A percentile compares a stretch with the other conserved stretches of the same genome.
These are phyloP conservation scores for Chlorella sp. DNA, from an alignment of 139 green algal species.

Conservation along the genomic window DNA sequence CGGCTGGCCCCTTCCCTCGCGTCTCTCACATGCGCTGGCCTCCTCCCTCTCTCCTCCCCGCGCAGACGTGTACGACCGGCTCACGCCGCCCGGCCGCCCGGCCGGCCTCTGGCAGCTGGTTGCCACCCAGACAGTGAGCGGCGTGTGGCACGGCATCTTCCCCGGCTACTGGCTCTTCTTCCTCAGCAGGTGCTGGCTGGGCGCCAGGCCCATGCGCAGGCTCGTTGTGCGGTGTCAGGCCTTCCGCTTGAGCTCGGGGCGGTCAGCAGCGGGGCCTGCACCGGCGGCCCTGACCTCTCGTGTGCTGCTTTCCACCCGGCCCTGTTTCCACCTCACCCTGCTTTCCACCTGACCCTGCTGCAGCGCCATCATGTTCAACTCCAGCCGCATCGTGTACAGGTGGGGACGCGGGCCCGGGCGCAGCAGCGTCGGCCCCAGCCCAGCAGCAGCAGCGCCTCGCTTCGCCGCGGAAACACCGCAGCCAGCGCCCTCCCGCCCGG, in stretches of 20 bases:
- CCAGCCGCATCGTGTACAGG: slow-evolving; percentile 21
- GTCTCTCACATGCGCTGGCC: not conserved
- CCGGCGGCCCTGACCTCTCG: not conserved
- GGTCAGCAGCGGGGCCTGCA: too few species aligned
- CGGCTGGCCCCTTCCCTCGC: not conserved
- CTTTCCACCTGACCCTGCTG: not conserved
- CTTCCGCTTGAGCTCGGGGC: too few species aligned
- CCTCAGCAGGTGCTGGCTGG: slow-evolving; percentile 1
- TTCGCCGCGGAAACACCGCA: too few species aligned
- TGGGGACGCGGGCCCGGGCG: too few species aligned
- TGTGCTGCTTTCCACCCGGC: not conserved
- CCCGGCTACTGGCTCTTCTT: slow-evolving; percentile 60
- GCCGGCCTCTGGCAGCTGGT: slow-evolving; percentile 72
- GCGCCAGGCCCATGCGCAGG: too few species aligned
- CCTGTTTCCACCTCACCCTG: not conserved
- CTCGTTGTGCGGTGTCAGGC: too few species aligned
- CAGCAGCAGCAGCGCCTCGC: too few species aligned
- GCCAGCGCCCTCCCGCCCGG: too few species aligned
- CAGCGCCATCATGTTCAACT: slow-evolving; percentile 25
- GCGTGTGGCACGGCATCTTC: slow-evolving; percentile 83
- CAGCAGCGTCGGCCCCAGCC: too few species aligned
- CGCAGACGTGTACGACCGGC: slow-evolving; percentile 85
- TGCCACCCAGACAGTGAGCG: slow-evolving; percentile 77
- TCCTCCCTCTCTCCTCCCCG: not conserved
- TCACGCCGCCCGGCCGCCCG: slow-evolving; percentile 54